Evolutionary conservation across 441 rosid species (phyloP).

Genomic region (Pelargonium fulgidum): DNA sequence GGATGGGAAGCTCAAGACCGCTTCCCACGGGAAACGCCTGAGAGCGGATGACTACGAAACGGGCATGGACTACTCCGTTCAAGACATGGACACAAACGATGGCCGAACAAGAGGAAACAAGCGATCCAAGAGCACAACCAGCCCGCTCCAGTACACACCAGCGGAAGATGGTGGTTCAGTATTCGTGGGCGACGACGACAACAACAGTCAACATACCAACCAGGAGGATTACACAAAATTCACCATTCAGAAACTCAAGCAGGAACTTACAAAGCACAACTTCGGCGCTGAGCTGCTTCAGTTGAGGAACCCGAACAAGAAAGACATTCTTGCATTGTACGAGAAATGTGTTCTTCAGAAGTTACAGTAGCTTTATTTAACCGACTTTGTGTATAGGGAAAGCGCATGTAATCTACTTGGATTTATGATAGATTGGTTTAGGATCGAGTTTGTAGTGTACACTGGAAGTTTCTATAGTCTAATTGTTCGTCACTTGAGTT

Average conservation of each 20-base stretch:
- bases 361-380: slow-evolving; percentile 21
- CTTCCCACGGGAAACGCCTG: slow-evolving; percentile 59
- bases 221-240: slow-evolving; percentile 77
- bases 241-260: slow-evolving; percentile 70
- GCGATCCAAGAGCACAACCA: slow-evolving; percentile 59
- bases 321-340: slow-evolving; percentile 74
- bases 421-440: slow-evolving; percentile 18
- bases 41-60: slow-evolving; percentile 61
- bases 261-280: slow-evolving; percentile 77
- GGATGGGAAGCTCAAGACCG: slow-evolving; percentile 72
- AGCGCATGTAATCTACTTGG: slow-evolving; percentile 19
- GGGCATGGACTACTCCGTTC: slow-evolving; percentile 54
- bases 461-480: too few species aligned
- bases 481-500: too few species aligned
- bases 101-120: slow-evolving; percentile 48
- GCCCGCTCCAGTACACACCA: slow-evolving; percentile 39
- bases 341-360: slow-evolving; percentile 67
- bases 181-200: slow-evolving; percentile 60
- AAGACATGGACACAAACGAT: slow-evolving; percentile 48
- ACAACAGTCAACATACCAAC: slow-evolving; percentile 47
- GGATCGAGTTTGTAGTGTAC: background rate
- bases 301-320: slow-evolving; percentile 71
- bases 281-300: slow-evolving; percentile 76
- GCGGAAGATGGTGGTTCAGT: slow-evolving; percentile 67
- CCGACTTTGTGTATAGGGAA: slow-evolving; percentile 25